Evolutionary conservation across 2,329 filamentous ascomycete species (phyloP).

Genomic region (Fusarium equiseti): DNA sequence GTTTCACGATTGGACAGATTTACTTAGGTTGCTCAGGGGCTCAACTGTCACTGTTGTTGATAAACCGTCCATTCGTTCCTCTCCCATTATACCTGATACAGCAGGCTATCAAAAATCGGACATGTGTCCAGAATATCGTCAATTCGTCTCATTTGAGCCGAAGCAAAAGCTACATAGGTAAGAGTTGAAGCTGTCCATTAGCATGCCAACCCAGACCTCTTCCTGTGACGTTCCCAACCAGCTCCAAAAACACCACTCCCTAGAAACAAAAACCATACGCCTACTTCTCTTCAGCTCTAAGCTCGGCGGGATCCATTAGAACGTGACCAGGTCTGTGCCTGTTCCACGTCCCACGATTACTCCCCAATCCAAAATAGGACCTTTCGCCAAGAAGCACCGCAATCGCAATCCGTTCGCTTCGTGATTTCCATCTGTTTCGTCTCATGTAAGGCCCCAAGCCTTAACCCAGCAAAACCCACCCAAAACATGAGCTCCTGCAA

Average conservation of each 20-base stretch:
- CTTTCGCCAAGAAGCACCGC: constrained; percentile 16
- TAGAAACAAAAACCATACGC: constrained; percentile 41
- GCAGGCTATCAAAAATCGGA: background rate
- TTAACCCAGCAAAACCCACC: constrained; percentile 32
- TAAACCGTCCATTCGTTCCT: background rate
- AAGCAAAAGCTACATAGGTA: constrained; percentile 38
- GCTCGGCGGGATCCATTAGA: constrained; percentile 25
- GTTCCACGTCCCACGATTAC: constrained; percentile 14
- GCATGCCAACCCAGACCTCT: constrained; percentile 30
- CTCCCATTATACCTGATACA: background rate
- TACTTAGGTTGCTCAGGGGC: background rate
- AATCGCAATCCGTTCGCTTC: constrained; percentile 20
- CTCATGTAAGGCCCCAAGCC: constrained; percentile 33
- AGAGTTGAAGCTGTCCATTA: constrained; percentile 32
- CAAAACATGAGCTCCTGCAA: constrained; percentile 32
- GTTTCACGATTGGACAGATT: background rate
- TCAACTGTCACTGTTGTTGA: background rate
- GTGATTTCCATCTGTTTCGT: constrained; percentile 23
- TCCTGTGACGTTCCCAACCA: constrained; percentile 32
- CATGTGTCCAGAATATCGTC: constrained; percentile 24
- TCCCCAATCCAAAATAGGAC: constrained; percentile 17
- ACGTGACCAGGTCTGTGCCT: constrained; percentile 31
- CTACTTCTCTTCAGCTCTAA: constrained; percentile 31
- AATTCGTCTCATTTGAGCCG: constrained; percentile 35
- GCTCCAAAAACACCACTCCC: constrained; percentile 40